Base-by-base conservation (phyloP, 2,329 filamentous ascomycete genomes). In the Pyrenochaeta sp. region DNA sequence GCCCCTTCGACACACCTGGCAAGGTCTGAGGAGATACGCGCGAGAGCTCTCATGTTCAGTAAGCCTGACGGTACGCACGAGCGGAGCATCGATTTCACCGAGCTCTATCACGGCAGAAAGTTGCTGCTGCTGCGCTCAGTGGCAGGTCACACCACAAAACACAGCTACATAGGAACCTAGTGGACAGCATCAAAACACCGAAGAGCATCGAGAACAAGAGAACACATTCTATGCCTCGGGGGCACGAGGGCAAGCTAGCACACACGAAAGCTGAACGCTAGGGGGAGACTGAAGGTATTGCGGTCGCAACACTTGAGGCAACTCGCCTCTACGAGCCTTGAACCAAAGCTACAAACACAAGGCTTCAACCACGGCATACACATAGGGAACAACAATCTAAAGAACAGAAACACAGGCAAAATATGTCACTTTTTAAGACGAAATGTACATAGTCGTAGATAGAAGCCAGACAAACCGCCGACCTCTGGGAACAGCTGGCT, bases 251-350 rank as follows among this genome's bases (percentile, higher is more conserved):
- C 30, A 54, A 37, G 50, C 27, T 30, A 40, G 32, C 1, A 51
- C 45, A 54, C 1, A 58, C 39, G 15, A 50, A 21, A 56, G 51
- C 54, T 32, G 18, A 55, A 50, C 40, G 21, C 35, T 58, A 50
- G 58, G 48, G 49, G 36, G 45, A 54, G 54, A 61, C 51, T 58
- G 42, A 44, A 56, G 53, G 44, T 55, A 57, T 53, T 36, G 36
- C 46, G 41, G 54, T 10, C 33, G 48, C 45, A 51, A 54, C 2
- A 47, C 33, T 56, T 30, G 36, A 55, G 50, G 56, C 44, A 59
- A 44, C 6, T 41, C 31, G 52, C 49, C 49, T 56, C 50, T 61
- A 60, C 33, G 41, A 59, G 30, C 53, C 55, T 56, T 47, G 33
- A 53, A 4, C 56, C 41, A 44, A 50, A n/a, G 43, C 12, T 53